Evolutionary conservation across 345 rosid species (phyloP), one percentile per base, ranked within the genome.

Genomic region (Brassica carinata): DNA sequence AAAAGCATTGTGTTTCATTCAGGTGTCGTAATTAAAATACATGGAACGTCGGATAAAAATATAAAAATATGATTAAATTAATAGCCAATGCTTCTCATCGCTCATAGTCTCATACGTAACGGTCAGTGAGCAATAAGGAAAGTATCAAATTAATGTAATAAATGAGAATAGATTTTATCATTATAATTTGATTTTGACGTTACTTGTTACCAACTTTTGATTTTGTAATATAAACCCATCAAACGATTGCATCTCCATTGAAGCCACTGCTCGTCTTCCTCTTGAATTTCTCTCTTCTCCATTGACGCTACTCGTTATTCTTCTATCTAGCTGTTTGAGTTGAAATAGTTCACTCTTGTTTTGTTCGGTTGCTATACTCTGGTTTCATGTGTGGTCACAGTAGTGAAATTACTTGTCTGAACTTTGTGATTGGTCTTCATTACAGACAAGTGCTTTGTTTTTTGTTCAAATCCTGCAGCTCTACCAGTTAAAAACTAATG

Each of bases 381-480:
- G 27, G 15, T 38, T 3, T 36, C 48, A 72, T 57, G 14, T 67
- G 19, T 1, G 5, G 7, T 67, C 23, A 51, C 17, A 33, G 9
- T 55, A 30, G 78, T 74, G 77, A 69, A 80, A 76, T 82, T 67
- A 34, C 51, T 64, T 74, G 18, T 78, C 67, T 31, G 81, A 73
- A 67, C 64, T n/a, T 79, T 73, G 70, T 85, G 91, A 90, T 81
- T 86, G 94, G 87, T 80, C 83, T 89, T 91, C 91, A 90, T 87
- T 91, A 96, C 97, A 91, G 98, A 94, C 88, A 86, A 84, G 85
- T 92, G 91, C 94, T 82, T 91, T 92, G 90, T 90, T 96, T 96
- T 90, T 89, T 93, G 89, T 89, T 92, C 90, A 91, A 89, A 88
- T 89, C 86, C 87, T 96, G 97, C 98, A 93, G 99, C 91, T 93